A percentile compares a stretch with the other conserved stretches of the same genome.
Evolutionary conservation across 139 green algal genomes (phyloP).

Genomic region (Parachlorella kessleri): DNA sequence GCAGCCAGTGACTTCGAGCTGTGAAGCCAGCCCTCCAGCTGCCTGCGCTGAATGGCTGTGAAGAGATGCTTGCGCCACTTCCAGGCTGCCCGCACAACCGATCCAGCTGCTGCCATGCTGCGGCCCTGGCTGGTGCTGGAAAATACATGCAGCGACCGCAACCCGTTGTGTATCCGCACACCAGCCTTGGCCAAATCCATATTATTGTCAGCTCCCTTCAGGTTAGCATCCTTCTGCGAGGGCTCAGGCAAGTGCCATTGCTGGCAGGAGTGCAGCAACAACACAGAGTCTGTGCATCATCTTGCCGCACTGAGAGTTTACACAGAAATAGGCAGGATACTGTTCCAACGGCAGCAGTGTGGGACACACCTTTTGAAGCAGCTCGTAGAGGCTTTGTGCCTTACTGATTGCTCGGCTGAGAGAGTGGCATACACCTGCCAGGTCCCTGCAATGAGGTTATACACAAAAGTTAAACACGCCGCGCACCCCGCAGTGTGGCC

Average conservation of each 20-base stretch:
- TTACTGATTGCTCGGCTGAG: neutral
- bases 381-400: neutral
- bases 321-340: no score
- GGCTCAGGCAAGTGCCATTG: no score
- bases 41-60: slow-evolving; percentile 15
- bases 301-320: no score
- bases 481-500: no score
- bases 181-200: slow-evolving; percentile 4
- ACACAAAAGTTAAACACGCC: no score
- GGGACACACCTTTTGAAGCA: neutral
- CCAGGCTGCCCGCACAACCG: slow-evolving; percentile 18
- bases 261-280: no score
- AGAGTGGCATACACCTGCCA: neutral
- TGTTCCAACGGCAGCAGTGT: no score
- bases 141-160: slow-evolving; percentile 28
- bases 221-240: slow-evolving; percentile 7
- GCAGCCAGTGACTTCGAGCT: slow-evolving; percentile 31
- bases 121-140: slow-evolving; percentile 30
- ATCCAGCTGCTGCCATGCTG: slow-evolving; percentile 22
- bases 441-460: neutral
- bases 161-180: slow-evolving; percentile 9
- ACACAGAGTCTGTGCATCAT: no score
- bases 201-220: slow-evolving; percentile 13
- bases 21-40: slow-evolving; percentile 28
- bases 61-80: slow-evolving; percentile 12